Base-by-base conservation (phyloP, 2,329 filamentous ascomycete species). In the Lachnellula occidentalis region DNA sequence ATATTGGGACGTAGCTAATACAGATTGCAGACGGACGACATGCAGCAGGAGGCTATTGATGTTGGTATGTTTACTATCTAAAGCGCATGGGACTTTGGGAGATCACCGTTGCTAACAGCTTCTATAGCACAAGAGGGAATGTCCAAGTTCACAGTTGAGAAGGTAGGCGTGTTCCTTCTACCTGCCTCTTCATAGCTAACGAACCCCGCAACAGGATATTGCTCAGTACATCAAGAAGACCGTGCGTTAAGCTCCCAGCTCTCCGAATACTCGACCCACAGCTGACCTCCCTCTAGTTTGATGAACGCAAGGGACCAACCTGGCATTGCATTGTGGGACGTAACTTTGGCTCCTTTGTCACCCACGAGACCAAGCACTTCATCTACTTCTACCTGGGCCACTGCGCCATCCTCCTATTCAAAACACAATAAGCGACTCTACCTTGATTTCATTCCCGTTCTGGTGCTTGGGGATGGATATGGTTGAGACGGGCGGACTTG, bases 351-450 rank as follows among this genome's bases (percentile, higher is more conserved):
- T 97, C 92, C 76, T 99, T 97, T 66, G 94, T 99, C 50, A 99
- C 94, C 41, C 94, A 99, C 70, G 94, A 97, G 74, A 97, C 94
- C 27, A 97, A 97, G 78, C 94, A 99, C 75, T 99, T 99, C 78
- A 96, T 99, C 72, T 99, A 99, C 78, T 99, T 99, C 78, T 99
- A 99, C 78, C 87, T 99, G 57, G 94, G 94, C 52, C 94, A 97
- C 79, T 96, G 91, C 73, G 94, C 94, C 57, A 97, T 99, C 70
- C 82, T 99, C 54, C 85, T 99, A 51, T 99, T 97, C 85, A 99
- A 99, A 82, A 99, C 94, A 41, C 92, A 96, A 83, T 97, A 85
- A 63, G 21, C 21, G 24, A 48, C 22, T 15, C 31, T 12, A 27
- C 27, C 27, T 31, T 4, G 27, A 31, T 12, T 31, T 31, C 9